These are phyloP conservation scores for Coprinopsis cinerea DNA, from an alignment of 768 basidiomycete species.

Conservation along the genomic window DNA sequence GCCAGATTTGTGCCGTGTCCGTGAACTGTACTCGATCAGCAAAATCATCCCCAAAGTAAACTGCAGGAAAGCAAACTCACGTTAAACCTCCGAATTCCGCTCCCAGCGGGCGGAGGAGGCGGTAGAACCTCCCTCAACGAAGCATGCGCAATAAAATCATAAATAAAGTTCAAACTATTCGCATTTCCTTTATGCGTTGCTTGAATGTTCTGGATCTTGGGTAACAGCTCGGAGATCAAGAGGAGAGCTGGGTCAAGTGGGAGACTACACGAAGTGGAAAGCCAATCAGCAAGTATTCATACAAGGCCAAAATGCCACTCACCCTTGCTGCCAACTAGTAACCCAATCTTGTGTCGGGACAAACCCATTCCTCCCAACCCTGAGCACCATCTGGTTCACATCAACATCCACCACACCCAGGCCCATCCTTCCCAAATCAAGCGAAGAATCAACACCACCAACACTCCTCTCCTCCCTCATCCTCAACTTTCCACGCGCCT, in stretches of 20 bases:
- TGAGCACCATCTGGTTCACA: constrained; percentile 61
- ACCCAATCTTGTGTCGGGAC: constrained; percentile 98
- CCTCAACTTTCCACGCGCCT: constrained; percentile 91
- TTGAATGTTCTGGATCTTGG: constrained; percentile 80
- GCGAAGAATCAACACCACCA: constrained; percentile 6
- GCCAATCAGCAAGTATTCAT: constrained; percentile 1
- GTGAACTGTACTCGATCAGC: constrained; percentile 63
- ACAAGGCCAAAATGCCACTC: constrained; percentile 14
- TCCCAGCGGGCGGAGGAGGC: constrained; percentile 52
- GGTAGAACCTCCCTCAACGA: constrained; percentile 72
- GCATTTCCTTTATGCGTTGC: constrained; percentile 47
- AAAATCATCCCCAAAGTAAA: no score
- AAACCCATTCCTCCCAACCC: constrained; percentile 86
- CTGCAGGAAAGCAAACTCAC: no score
- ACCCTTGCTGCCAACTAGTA: constrained; percentile 97
- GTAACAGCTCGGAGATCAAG: constrained; percentile 81
- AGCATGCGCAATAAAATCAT: constrained; percentile 68
- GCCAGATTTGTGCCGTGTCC: constrained; percentile 86
- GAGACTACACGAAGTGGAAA: constrained; percentile 40
- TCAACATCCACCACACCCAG: constrained; percentile 38
- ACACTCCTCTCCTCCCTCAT: constrained; percentile 57
- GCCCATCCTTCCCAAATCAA: no score
- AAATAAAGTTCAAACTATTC: constrained; percentile 51
- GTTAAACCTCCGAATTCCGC: no score
- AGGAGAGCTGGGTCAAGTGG: constrained; percentile 87